A percentile compares a stretch with the other conserved stretches of the same genome.
Conservation (phyloP, 257 asterid genomes). For the Misopates orontium region DNA sequence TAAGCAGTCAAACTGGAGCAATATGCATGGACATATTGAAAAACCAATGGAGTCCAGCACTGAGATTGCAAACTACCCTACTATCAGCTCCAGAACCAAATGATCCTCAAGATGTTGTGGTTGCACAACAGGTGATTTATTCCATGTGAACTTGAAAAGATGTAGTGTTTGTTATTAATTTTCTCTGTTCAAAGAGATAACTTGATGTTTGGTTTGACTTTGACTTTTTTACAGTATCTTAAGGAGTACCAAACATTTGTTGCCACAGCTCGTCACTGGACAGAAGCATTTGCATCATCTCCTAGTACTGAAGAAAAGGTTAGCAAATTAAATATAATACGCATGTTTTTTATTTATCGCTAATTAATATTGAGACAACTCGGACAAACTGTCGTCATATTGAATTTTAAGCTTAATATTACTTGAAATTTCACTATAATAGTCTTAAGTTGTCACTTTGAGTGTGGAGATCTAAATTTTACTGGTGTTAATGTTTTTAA, state of each 20-base stretch:
- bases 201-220: not conserved
- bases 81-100: conserved; percentile 94
- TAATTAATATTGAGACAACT: not conserved
- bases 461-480: not conserved
- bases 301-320: conserved; percentile 91
- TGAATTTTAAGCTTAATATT: no score
- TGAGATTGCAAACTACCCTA: conserved; percentile 91
- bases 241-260: conserved; percentile 68
- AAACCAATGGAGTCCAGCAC: conserved; percentile 99
- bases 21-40: conserved; percentile 95
- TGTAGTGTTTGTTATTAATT: not conserved
- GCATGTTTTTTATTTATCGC: not conserved
- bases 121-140: conserved; percentile 81
- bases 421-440: no score
- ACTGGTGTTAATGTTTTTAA: conserved; percentile 11
- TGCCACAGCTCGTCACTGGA: conserved; percentile 96
- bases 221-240: conserved; percentile 50
- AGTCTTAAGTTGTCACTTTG: no score
- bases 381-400: not conserved
- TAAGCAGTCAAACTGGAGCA: conserved; percentile 99
- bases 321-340: not conserved
- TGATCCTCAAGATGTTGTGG: conserved; percentile 98
- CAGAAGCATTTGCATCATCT: conserved; percentile 88
- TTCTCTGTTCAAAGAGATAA: not conserved
- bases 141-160: not conserved